These are phyloP conservation scores for Hanseniaspora singularis DNA, from an alignment of 805 yeast genomes.

Conservation along the genomic window DNA sequence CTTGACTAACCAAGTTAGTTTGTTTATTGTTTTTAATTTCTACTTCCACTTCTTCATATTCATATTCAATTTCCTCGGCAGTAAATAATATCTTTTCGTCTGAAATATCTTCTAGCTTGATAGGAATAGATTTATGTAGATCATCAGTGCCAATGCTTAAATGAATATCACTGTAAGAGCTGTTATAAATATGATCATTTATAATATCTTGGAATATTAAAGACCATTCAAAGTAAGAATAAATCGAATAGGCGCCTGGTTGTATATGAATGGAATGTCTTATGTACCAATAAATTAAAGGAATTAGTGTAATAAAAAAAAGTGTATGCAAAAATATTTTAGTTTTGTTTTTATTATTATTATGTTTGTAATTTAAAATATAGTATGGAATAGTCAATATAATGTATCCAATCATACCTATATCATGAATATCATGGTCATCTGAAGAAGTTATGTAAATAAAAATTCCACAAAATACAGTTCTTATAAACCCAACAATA, in stretches of 20 bases:
- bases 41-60: not conserved
- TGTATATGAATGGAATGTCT: constrained; percentile 80
- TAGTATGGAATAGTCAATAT: constrained; percentile 90
- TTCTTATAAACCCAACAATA: constrained; percentile 65
- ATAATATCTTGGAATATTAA: constrained; percentile 70
- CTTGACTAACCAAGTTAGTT: too few relatives aligned
- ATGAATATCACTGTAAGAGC: constrained; percentile 44
- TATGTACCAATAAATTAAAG: constrained; percentile 76
- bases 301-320: constrained; percentile 65
- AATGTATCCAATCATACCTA: constrained; percentile 86
- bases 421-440: constrained; percentile 91
- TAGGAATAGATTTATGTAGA: constrained; percentile 17
- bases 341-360: constrained; percentile 38
- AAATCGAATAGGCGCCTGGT: constrained; percentile 91
- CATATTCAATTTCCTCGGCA: too few relatives aligned
- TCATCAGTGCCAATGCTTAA: constrained; percentile 18
- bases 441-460: constrained; percentile 94
- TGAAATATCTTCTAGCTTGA: not conserved
- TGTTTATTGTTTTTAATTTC: not conserved
- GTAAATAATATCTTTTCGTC: not conserved
- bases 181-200: constrained; percentile 68
- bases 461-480: constrained; percentile 97
- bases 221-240: constrained; percentile 92
- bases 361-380: constrained; percentile 35
- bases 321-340: constrained; percentile 42